Evolutionary conservation across 257 asterid genomes (phyloP).

Genomic region (Misopates orontium): DNA sequence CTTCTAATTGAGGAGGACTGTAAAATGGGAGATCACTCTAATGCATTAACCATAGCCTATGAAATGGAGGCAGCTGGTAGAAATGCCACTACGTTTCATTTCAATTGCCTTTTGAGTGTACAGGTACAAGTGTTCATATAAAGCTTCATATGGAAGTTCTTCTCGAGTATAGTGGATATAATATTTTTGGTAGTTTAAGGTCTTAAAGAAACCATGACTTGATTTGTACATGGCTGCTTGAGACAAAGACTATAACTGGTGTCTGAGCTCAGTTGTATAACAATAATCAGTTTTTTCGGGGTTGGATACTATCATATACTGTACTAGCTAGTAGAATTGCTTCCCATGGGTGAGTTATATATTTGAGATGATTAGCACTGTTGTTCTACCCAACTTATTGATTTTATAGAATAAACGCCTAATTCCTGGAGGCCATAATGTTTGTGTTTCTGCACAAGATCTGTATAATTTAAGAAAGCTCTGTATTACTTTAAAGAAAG

Average conservation of each 20-base stretch:
- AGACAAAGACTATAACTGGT: constrained; percentile 15
- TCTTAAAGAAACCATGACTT: constrained; percentile 17
- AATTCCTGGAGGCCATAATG: neutral
- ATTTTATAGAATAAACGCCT: neutral
- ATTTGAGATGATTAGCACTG: neutral
- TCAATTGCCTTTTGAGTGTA: constrained; percentile 93
- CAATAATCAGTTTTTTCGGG: constrained; percentile 19
- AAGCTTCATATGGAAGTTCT: constrained; percentile 16
- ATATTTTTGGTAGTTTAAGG: constrained; percentile 11
- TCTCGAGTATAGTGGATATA: constrained; percentile 6
- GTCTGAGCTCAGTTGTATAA: constrained; percentile 3
- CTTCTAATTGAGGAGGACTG: constrained; percentile 91
- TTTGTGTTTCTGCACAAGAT: constrained; percentile 13
- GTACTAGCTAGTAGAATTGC: constrained; percentile 7
- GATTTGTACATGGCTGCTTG: constrained; percentile 16
- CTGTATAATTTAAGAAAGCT: neutral
- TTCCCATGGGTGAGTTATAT: constrained; percentile 2
- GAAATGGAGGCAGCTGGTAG: constrained; percentile 99
- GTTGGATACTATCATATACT: constrained; percentile 18
- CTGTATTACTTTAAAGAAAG: neutral
- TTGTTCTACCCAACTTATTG: no score
- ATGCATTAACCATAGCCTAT: constrained; percentile 95
- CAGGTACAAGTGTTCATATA: constrained; percentile 61
- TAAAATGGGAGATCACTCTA: constrained; percentile 91
- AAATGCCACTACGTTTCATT: constrained; percentile 96